Evolutionary conservation across 225 moss, liverwort and hornwort genomes (phyloP), one percentile per base, ranked within the genome.

Genomic region (Climacium dendroides): DNA sequence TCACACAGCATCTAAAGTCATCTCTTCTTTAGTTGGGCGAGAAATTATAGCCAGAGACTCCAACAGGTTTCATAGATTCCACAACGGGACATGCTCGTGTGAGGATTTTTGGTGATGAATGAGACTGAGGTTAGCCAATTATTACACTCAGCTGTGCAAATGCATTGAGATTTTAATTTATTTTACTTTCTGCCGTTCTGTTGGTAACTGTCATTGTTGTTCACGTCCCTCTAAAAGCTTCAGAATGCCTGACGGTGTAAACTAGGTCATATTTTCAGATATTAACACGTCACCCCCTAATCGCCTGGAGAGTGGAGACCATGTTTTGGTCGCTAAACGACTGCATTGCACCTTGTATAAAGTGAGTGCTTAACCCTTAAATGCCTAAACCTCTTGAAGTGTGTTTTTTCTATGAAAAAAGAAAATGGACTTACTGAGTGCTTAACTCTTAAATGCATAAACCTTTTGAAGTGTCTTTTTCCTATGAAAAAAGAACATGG

Each of bases 1-100:
- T 77, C 94, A 94, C 63, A 84, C 87, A 41, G 92, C 91, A 69
- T 91, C 94, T 58, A 92, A 93, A 45, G 58, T 91, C 84, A 90
- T 94, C 73, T 93, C 93, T 32, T 73, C 66, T 19, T 23, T 93
- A 37, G 92, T 86, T 53, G 89, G 87, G 14, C 90, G 94, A 74
- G 93, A 93, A 76, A 91, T 93, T 61, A 61, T 93, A 35, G 94
- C 92, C 5, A 87, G 94, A 87, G 94, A 94, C 89, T 85, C 91
- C 24, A 91, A 91, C 45, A 87, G 94, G 60, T 91, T 94, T 82
- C 93, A 93, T 86, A 87, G 86, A 48, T 93, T 94, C 65, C 85
- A 66, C 65, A 84, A 93, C 53, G 94, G 94, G 41, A 78, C 59
- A 4, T 94, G 94, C 60, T 94, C 94, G 20, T 94, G 94, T 84